Conservation (phyloP, 805 yeast species). For the Saccharomyces kudriavzevii region DNA sequence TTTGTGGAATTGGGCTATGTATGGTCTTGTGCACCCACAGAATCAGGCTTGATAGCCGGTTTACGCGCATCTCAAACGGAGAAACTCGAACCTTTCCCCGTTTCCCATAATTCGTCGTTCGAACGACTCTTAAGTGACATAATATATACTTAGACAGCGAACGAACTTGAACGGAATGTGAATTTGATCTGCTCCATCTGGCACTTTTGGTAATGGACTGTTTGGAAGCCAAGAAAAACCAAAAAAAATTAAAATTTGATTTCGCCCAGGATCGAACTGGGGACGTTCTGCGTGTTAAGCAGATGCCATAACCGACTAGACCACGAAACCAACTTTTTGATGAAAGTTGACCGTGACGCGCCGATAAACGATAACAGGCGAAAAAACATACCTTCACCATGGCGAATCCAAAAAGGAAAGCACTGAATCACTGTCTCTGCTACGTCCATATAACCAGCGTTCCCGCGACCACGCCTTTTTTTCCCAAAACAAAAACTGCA, state of each 20-base stretch:
- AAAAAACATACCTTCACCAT: too few relatives aligned
- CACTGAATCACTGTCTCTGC: background rate
- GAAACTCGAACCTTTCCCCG: constrained; percentile 8
- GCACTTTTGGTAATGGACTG: too few relatives aligned
- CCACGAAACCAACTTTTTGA: constrained; percentile 68
- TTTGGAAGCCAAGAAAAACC: too few relatives aligned
- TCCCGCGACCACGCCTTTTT: background rate
- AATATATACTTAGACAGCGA: constrained; percentile 1
- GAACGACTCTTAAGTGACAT: constrained; percentile 6
- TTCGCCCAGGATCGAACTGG: constrained; percentile 99
- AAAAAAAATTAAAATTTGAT: constrained; percentile 50
- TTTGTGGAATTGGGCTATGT: constrained; percentile 33
- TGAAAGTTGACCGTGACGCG: background rate
- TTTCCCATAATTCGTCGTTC: constrained; percentile 11
- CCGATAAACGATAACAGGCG: too few relatives aligned
- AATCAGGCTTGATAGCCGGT: constrained; percentile 5
- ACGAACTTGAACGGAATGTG: too few relatives aligned
- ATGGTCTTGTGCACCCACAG: constrained; percentile 16
- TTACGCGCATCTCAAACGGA: constrained; percentile 5
- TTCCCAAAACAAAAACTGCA: background rate
- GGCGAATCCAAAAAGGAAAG: too few relatives aligned
- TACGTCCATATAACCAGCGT: background rate
- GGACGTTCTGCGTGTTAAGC: constrained; percentile 99
- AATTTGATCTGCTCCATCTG: too few relatives aligned
- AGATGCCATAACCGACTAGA: constrained; percentile 99